Conservation (phyloP, 805 yeast genomes). For the Wickerhamiella slavikovae region DNA sequence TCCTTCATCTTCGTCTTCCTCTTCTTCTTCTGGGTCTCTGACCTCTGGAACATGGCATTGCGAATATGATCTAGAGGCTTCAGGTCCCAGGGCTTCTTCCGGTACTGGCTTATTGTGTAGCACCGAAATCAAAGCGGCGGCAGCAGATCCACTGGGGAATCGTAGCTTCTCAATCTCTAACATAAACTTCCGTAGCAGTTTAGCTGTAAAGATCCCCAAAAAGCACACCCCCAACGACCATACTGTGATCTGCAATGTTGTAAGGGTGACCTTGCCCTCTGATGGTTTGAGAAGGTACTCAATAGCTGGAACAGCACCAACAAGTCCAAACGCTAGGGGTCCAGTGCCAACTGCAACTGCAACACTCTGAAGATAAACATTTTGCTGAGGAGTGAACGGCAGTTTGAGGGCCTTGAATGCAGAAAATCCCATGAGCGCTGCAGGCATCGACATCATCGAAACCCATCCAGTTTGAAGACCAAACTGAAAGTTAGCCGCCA, state of each 20-base stretch:
- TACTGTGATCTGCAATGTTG: constrained; percentile 33
- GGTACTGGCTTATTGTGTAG: constrained; percentile 38
- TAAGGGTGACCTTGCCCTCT: constrained; percentile 29
- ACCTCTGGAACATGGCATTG: no score
- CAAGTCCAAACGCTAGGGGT: constrained; percentile 84
- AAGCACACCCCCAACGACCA: constrained; percentile 84
- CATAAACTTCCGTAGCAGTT: constrained; percentile 70
- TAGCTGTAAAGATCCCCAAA: constrained; percentile 90
- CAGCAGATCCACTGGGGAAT: constrained; percentile 91
- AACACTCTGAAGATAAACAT: constrained; percentile 75
- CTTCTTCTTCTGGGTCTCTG: constrained; percentile 4
- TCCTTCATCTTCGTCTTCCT: constrained; percentile 8
- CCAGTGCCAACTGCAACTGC: constrained; percentile 98
- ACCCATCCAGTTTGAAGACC: constrained; percentile 99
- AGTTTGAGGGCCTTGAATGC: constrained; percentile 39
- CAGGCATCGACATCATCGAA: constrained; percentile 94
- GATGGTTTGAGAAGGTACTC: constrained; percentile 65
- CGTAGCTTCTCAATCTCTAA: constrained; percentile 72
- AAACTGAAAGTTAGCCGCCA: constrained; percentile 83
- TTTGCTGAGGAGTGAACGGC: constrained; percentile 61
- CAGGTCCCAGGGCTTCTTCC: constrained; percentile 2
- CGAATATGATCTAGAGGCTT: no score
- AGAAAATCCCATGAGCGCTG: constrained; percentile 75
- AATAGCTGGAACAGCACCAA: constrained; percentile 89
- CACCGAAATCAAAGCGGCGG: constrained; percentile 81